A percentile compares a stretch with the other conserved stretches of the same genome.
Evolutionary conservation across 2,329 filamentous ascomycete species (phyloP).

Genomic region (Alternaria consortialis): DNA sequence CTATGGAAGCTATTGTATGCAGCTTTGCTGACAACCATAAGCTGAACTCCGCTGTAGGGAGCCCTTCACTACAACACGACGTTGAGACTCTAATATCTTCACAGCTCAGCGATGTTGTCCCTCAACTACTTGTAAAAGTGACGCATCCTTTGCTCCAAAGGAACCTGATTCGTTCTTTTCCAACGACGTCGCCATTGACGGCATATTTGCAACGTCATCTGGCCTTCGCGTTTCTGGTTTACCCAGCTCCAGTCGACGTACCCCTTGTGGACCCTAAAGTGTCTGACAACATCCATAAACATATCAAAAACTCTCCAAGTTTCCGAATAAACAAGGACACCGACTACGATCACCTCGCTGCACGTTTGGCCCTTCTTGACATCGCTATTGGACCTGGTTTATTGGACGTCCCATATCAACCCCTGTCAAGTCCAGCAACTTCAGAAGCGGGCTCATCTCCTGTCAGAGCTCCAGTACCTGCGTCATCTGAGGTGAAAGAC

Average conservation of each 20-base stretch:
- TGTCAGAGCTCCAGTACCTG: conserved; percentile 19
- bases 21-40: conserved; percentile 34
- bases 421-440: conserved; percentile 35
- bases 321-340: conserved; percentile 66
- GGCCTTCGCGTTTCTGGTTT: conserved; percentile 70
- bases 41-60: conserved; percentile 36
- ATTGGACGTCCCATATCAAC: conserved; percentile 40
- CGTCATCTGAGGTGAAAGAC: conserved; percentile 49
- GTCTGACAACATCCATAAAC: conserved; percentile 31
- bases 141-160: conserved; percentile 63
- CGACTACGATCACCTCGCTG: conserved; percentile 74
- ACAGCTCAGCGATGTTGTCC: conserved; percentile 39
- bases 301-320: conserved; percentile 50
- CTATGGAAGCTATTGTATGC: conserved; percentile 45
- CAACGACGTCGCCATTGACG: conserved; percentile 59
- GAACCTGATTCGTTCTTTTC: conserved; percentile 67
- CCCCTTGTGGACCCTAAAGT: conserved; percentile 36
- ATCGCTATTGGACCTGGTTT: conserved; percentile 75
- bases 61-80: conserved; percentile 13
- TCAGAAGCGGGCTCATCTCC: conserved; percentile 33
- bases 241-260: conserved; percentile 33
- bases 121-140: conserved; percentile 48
- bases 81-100: conserved; percentile 32
- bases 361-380: conserved; percentile 74
- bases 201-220: conserved; percentile 72